Evolutionary conservation across 2,329 filamentous ascomycete species (phyloP), one percentile per base, ranked within the genome.

Genomic region (Lojkania enalia): DNA sequence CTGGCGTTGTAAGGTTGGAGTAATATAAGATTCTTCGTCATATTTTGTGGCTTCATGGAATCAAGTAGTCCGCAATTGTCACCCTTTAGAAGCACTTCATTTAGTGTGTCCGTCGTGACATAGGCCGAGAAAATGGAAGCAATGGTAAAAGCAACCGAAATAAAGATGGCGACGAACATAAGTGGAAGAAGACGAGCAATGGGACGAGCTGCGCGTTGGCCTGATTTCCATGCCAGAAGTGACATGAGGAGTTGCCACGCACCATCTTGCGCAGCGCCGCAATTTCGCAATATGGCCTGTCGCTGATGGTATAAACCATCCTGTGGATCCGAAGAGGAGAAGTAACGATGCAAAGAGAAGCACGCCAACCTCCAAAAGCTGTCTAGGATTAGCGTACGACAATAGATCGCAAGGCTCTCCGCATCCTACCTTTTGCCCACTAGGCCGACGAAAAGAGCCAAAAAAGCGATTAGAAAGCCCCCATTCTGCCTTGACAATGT

Each of bases 211-310:
- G 53, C 52, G 19, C 42, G 46, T 16, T 19, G 39, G n/a, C 39
- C 50, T 6, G 48, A 55, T 30, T 50, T 35, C 58, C 58, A 63
- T 5, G 55, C 50, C 5, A 37, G 11, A 4, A 46, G 18, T 11
- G 48, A 48, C 12, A 36, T 48, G 19, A 57, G 20, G 1, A 61
- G 40, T 21, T 44, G 37, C 55, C 53, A 60, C 3, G 52, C 42
- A 7, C 49, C 60, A 36, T 51, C 49, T 27, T 49, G 46, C 14
- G 53, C 56, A 13, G 51, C 59, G n/a, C 58, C 48, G 2, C 52
- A 56, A 31, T 68, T 68, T 2, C 63, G 55, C 1, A 68, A 49
- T 5, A 66, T 53, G 2, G 63, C 49, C 43, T 68, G 64, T 16
- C 62, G 54, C 31, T 62, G 61, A 29, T 66, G 54, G 36, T 65